Conservation (phyloP, 805 yeast genomes). For the Candida dajiaensis region DNA sequence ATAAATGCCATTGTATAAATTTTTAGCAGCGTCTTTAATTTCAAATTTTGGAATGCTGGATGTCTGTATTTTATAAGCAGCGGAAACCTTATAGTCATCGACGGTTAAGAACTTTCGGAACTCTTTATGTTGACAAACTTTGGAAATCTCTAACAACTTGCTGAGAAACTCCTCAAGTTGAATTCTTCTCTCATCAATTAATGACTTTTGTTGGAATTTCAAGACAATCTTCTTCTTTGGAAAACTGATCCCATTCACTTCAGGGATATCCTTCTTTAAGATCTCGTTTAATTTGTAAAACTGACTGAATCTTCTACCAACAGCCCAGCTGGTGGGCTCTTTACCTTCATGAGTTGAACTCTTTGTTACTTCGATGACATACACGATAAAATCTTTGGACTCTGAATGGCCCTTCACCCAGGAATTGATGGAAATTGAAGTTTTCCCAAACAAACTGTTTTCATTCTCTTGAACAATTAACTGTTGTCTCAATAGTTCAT, state of each 20-base stretch:
- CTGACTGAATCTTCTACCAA: constrained; percentile 85
- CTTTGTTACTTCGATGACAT: constrained; percentile 72
- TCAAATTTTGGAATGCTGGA: constrained; percentile 7
- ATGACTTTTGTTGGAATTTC: constrained; percentile 57
- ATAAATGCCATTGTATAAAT: constrained; percentile 16
- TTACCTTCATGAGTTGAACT: constrained; percentile 32
- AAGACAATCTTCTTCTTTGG: constrained; percentile 59
- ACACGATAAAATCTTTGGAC: constrained; percentile 58
- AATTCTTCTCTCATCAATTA: constrained; percentile 57
- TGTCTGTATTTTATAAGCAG: not conserved
- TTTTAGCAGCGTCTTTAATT: constrained; percentile 17
- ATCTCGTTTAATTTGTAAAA: constrained; percentile 68
- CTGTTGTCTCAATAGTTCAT: constrained; percentile 74
- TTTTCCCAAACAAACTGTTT: constrained; percentile 65
- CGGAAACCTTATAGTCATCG: constrained; percentile 15
- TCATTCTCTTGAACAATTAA: constrained; percentile 78
- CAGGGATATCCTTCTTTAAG: constrained; percentile 46
- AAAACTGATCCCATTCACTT: constrained; percentile 46
- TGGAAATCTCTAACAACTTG: constrained; percentile 50
- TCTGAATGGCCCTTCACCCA: constrained; percentile 46
- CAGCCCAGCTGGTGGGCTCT: constrained; percentile 75
- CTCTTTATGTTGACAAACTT: constrained; percentile 66
- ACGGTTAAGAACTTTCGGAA: constrained; percentile 70
- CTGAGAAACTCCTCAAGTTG: constrained; percentile 60
- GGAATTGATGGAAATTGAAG: constrained; percentile 43